Percentiles rank a stretch among this genome's conserved stretches.
phyloP scores from a whole-genome alignment of 768 basidiomycete species.

The Lactarius hengduanensis region DNA sequence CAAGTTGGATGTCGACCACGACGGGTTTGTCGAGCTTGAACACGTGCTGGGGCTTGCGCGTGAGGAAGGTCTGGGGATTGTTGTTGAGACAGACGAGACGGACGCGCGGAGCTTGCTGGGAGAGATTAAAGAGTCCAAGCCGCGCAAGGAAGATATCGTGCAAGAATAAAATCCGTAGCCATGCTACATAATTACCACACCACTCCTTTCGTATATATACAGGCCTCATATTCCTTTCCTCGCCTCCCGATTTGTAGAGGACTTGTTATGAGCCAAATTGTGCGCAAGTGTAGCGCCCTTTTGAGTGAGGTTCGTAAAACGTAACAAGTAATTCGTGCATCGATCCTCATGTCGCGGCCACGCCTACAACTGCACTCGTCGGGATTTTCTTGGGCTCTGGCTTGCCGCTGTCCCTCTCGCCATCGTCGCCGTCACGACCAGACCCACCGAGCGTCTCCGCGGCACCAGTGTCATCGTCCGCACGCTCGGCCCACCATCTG shows the following conservation, averaged over 20 bases:
- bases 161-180: constrained; percentile 46
- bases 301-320: constrained; percentile 1
- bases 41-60: constrained; percentile 88
- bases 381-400: not conserved
- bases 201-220: constrained; percentile 6
- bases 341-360: not conserved
- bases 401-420: constrained; percentile 8
- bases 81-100: constrained; percentile 82
- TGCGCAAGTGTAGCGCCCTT: not conserved
- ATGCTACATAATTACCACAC: constrained; percentile 19
- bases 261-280: not conserved
- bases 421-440: constrained; percentile 2
- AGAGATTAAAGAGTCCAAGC: constrained; percentile 70
- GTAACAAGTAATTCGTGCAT: not conserved
- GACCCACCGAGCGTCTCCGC: constrained; percentile 35
- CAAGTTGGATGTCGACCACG: constrained; percentile 94
- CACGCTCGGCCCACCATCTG: constrained; percentile 79
- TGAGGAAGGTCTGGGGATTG: constrained; percentile 81
- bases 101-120: constrained; percentile 77
- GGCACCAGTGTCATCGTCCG: constrained; percentile 51
- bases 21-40: constrained; percentile 93
- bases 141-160: constrained; percentile 96
- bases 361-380: not conserved
- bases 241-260: not conserved
- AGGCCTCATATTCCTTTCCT: constrained; percentile 7